These are phyloP conservation scores for Ustilago tritici DNA, from an alignment of 1,284 basidiomycete species.

Conservation along the genomic window DNA sequence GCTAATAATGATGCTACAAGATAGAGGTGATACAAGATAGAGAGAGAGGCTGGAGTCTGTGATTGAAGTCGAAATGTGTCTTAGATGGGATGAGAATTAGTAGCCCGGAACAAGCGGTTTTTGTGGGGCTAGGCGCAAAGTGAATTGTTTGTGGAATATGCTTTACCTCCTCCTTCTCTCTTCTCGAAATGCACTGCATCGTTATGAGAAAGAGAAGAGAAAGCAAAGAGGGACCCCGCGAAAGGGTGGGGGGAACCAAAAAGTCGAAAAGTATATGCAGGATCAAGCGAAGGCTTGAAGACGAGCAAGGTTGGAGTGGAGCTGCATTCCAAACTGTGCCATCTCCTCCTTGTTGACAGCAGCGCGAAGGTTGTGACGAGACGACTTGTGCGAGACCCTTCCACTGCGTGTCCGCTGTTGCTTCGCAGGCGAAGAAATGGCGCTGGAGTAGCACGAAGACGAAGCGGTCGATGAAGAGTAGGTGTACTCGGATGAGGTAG, in stretches of 20 bases:
- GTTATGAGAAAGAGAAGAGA: no score
- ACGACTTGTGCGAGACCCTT: not conserved
- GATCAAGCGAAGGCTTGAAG: not conserved
- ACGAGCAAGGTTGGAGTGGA: slow-evolving; percentile 3
- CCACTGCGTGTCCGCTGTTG: not conserved
- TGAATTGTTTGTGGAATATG: no score
- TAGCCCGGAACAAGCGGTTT: no score
- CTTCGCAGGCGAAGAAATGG: slow-evolving; percentile 13
- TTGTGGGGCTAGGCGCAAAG: no score
- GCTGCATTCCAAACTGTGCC: slow-evolving; percentile 9
- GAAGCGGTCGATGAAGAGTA: slow-evolving; percentile 13
- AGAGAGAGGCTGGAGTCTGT: no score
- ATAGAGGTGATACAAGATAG: not conserved
- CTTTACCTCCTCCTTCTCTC: no score
- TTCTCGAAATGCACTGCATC: no score
- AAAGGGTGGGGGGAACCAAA: not conserved
- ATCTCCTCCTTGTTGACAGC: not conserved
- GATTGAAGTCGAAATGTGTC: not conserved
- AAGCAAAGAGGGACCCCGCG: no score
- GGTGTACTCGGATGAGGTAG: slow-evolving; percentile 23
- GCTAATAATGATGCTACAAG: not conserved
- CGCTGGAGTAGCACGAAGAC: slow-evolving; percentile 25
- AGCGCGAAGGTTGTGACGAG: slow-evolving; percentile 4
- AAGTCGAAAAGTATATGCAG: slow-evolving; percentile 11
- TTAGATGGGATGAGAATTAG: no score